phyloP scores from a whole-genome alignment of 1,284 basidiomycete species.

The Athelia psychrophila region DNA sequence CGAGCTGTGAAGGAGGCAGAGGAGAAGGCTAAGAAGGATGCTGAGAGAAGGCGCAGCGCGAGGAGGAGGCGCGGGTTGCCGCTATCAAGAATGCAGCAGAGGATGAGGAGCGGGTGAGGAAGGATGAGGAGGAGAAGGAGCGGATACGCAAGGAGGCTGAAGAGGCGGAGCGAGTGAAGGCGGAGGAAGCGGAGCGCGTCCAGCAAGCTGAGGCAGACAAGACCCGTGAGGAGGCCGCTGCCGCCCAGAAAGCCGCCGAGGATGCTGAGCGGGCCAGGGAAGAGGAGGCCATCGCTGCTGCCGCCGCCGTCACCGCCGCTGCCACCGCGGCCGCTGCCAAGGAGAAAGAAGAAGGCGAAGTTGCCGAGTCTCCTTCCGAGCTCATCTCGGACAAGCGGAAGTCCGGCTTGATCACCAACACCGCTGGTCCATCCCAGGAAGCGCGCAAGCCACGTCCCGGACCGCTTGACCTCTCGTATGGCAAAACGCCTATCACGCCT shows the following conservation, averaged over 20 bases:
- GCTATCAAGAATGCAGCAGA: slow-evolving; percentile 16
- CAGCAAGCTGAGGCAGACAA: slow-evolving; percentile 36
- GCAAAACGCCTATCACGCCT: slow-evolving; percentile 30
- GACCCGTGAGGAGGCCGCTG: slow-evolving; percentile 24
- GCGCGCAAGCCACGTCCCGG: slow-evolving; percentile 56
- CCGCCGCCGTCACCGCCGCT: slow-evolving; percentile 14
- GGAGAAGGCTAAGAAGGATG: slow-evolving; percentile 34
- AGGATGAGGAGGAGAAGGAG: slow-evolving; percentile 21
- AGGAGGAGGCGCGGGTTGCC: slow-evolving; percentile 22
- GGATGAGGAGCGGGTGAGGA: slow-evolving; percentile 17
- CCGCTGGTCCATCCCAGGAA: slow-evolving; percentile 33
- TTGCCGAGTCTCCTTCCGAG: slow-evolving; percentile 23
- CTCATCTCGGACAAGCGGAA: slow-evolving; percentile 34
- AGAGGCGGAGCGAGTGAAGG: slow-evolving; percentile 23
- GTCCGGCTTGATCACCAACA: slow-evolving; percentile 62
- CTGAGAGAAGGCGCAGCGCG: slow-evolving; percentile 30
- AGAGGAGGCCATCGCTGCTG: slow-evolving; percentile 28
- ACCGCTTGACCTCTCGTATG: slow-evolving; percentile 63
- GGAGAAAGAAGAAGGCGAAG: slow-evolving; percentile 33
- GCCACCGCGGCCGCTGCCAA: slow-evolving; percentile 13
- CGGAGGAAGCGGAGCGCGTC: slow-evolving; percentile 34
- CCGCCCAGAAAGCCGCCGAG: slow-evolving; percentile 3
- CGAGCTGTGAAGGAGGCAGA: slow-evolving; percentile 34
- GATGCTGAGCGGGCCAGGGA: slow-evolving; percentile 32
- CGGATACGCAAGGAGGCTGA: slow-evolving; percentile 15